These are phyloP conservation scores for Yarrowia osloensis DNA, from an alignment of 805 yeast genomes.

Conservation along the genomic window DNA sequence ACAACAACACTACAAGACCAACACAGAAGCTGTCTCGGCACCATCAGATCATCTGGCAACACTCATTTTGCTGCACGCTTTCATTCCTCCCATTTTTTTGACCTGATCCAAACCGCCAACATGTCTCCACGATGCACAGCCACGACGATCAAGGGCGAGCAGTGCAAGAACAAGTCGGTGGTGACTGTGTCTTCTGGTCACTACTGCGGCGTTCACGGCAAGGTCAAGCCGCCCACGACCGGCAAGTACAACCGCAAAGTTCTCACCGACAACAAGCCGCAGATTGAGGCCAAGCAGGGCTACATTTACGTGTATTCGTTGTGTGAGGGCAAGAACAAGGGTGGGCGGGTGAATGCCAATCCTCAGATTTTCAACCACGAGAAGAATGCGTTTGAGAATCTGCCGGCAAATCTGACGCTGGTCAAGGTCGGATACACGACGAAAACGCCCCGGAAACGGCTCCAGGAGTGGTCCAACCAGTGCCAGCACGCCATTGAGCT, in stretches of 20 bases:
- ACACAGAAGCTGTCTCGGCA: too few relatives aligned
- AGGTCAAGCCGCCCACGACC: not conserved
- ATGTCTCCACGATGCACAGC: slow-evolving; percentile 6
- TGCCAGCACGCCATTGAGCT: slow-evolving; percentile 39
- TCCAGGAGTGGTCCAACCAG: slow-evolving; percentile 40
- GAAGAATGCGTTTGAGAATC: slow-evolving; percentile 31
- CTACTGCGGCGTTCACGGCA: slow-evolving; percentile 26
- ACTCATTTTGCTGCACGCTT: not conserved
- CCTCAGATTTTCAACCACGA: slow-evolving; percentile 36
- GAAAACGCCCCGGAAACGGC: slow-evolving; percentile 36
- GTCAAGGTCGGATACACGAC: slow-evolving; percentile 42
- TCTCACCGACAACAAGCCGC: not conserved
- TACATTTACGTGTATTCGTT: slow-evolving; percentile 40
- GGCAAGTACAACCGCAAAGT: slow-evolving; percentile 11
- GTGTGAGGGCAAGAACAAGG: slow-evolving; percentile 5
- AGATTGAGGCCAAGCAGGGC: slow-evolving; percentile 32
- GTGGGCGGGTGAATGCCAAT: slow-evolving; percentile 33
- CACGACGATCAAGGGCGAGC: slow-evolving; percentile 5
- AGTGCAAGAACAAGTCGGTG: slow-evolving; percentile 13
- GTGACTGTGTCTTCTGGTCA: slow-evolving; percentile 27
- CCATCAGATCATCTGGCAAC: not conserved
- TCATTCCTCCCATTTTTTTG: not conserved
- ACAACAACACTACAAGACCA: not conserved
- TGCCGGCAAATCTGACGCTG: slow-evolving; percentile 33
- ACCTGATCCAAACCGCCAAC: too few relatives aligned